Evolutionary conservation across 1,284 basidiomycete genomes (phyloP).

Genomic region (Fomes fomentarius): DNA sequence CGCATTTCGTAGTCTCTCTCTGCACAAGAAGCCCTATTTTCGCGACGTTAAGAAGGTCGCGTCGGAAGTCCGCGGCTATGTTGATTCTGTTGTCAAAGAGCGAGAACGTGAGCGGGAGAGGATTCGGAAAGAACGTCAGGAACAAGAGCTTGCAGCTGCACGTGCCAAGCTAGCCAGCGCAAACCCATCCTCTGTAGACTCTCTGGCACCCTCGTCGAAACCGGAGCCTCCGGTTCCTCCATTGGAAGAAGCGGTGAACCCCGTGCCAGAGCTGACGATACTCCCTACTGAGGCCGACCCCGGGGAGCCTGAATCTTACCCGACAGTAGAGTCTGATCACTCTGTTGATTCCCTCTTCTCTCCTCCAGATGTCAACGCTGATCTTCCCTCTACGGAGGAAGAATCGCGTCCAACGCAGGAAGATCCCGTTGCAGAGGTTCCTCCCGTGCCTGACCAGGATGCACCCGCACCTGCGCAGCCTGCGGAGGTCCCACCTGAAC

Average conservation of each 20-base stretch:
- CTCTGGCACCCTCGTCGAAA: not conserved
- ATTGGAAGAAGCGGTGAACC: not conserved
- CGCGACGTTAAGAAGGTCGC: constrained; percentile 51
- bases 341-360: constrained; percentile 29
- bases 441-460: not conserved
- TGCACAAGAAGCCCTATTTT: constrained; percentile 23
- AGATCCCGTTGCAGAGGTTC: not conserved
- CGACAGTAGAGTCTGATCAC: constrained; percentile 20
- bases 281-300: not conserved
- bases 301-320: constrained; percentile 13
- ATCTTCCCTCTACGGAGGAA: constrained; percentile 22
- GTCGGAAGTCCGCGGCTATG: constrained; percentile 62
- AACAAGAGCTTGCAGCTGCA: constrained; percentile 19
- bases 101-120: constrained; percentile 74
- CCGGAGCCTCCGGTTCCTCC: not conserved
- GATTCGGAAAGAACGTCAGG: constrained; percentile 59
- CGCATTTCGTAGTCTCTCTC: constrained; percentile 38
- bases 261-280: not conserved
- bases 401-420: constrained; percentile 5
- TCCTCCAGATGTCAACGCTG: constrained; percentile 19
- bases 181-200: not conserved
- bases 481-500: not conserved
- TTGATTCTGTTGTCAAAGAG: constrained; percentile 71
- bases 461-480: not conserved
- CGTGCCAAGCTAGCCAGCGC: constrained; percentile 12